Base-by-base conservation (phyloP, 2,329 filamentous ascomycete genomes). In the Paraconiothyrium brasiliense region DNA sequence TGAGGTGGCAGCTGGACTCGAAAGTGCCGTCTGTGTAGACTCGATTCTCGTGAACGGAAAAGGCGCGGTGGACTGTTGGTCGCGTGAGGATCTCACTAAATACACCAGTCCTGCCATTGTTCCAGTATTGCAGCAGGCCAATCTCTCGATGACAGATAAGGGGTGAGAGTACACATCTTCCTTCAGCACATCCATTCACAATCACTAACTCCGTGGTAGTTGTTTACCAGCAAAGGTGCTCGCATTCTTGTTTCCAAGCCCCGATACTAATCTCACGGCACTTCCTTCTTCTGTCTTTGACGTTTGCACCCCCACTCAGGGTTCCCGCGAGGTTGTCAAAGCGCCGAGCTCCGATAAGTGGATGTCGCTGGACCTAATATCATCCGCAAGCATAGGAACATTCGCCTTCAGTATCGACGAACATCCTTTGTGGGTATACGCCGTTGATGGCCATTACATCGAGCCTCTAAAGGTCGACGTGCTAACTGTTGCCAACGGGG, bases 41-140 rank as follows among this genome's bases (percentile, higher is more conserved):
- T 84, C 86, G 0, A 78, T 90, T 14, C 75, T 90, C 11, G 80
- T 90, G 54, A 90, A 90, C 60, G 88, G 88, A 27, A 86, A 87
- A 65, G 87, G 87, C 3, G 79, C 80, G 1, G 83, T 87, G 0
- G 76, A 83, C 51, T 89, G 87, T 69, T 78, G 84, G 44, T 71
- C 80, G 0, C 74, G 77, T 6, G 78, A 79, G 4, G 77, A 84
- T 43, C 78, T 87, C 5, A 74, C 79, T 34, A 68, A 77, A 2
- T 78, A 78, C 51, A 78, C 76, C 0, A 77, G 75, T 14, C 72
- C 73, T 27, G 69, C 64, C 13, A 65, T 76, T 11, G 64, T 64
- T 13, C 67, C 71, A 24, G 58, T 79, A 48, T 49, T 80, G 68
- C 27, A 77, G 62, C 56, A 69, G 59, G 55, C 72, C 70, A 67